Conservation (phyloP, 495 filamentous ascomycete species). For the Aspergillus mulundensis region DNA sequence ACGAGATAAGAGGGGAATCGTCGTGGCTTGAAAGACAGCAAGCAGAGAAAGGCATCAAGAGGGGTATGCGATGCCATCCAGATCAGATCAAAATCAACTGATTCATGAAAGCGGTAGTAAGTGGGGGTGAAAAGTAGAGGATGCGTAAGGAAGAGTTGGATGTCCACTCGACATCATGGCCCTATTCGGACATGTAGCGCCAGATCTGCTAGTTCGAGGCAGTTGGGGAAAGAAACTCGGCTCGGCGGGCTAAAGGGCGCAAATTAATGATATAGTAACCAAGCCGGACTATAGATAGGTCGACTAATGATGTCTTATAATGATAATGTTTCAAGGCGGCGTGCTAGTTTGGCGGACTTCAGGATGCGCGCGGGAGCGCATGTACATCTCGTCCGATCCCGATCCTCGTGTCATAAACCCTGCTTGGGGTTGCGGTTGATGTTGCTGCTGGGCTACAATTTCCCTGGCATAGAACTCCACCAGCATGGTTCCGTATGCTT, state of each 20-base stretch:
- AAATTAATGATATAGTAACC: not conserved
- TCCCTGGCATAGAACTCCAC: conserved; percentile 97
- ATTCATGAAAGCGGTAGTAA: not conserved
- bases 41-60: conserved; percentile 10
- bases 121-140: not conserved
- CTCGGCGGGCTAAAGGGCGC: not conserved
- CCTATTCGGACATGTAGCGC: not conserved
- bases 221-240: not conserved
- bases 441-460: conserved; percentile 65
- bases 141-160: too few relatives aligned
- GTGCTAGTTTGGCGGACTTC: conserved; percentile 40
- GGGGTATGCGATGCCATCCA: conserved; percentile 17
- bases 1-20: not conserved
- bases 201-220: not conserved
- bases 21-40: conserved; percentile 2
- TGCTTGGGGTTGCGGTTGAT: conserved; percentile 28
- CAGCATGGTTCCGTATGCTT: conserved; percentile 97
- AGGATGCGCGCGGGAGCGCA: conserved; percentile 32
- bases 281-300: not conserved
- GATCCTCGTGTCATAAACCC: conserved; percentile 13
- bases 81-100: conserved; percentile 8
- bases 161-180: not conserved
- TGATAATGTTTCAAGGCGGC: conserved; percentile 26
- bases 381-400: conserved; percentile 36
- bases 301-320: not conserved